Conservation (phyloP, 495 filamentous ascomycete genomes). For the Penicillium angulare region DNA sequence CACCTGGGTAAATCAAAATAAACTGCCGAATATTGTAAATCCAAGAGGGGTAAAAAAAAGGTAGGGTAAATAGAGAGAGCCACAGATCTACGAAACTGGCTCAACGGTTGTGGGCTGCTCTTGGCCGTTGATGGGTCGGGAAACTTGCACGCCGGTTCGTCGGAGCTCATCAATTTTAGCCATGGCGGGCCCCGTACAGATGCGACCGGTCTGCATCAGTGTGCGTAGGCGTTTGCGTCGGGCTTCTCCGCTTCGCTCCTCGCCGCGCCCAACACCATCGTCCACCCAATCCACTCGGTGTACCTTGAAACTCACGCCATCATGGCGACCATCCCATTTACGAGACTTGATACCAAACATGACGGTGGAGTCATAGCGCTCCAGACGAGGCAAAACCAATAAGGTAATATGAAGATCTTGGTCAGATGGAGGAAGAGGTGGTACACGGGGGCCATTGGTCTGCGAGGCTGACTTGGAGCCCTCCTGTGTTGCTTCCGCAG, state of each 20-base stretch:
- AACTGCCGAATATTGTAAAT: too few species aligned
- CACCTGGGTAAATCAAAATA: background rate
- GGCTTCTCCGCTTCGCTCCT: slow-evolving; percentile 61
- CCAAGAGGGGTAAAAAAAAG: background rate
- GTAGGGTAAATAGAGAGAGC: background rate
- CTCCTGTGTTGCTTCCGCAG: slow-evolving; percentile 3
- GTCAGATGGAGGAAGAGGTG: slow-evolving; percentile 45
- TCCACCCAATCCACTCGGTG: slow-evolving; percentile 77
- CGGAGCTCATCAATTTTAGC: slow-evolving; percentile 44
- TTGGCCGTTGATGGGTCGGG: slow-evolving; percentile 30
- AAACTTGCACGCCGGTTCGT: slow-evolving; percentile 32
- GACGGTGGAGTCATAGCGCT: slow-evolving; percentile 70
- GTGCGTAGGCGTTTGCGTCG: slow-evolving; percentile 58
- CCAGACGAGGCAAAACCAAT: slow-evolving; percentile 74
- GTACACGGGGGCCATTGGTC: slow-evolving; percentile 35
- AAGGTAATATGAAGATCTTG: slow-evolving; percentile 83
- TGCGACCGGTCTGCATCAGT: slow-evolving; percentile 45
- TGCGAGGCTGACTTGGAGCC: slow-evolving; percentile 12
- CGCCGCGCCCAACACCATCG: slow-evolving; percentile 61
- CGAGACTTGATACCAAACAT: slow-evolving; percentile 79
- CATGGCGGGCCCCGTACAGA: slow-evolving; percentile 46
- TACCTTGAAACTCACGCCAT: slow-evolving; percentile 88
- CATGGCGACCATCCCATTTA: slow-evolving; percentile 66
- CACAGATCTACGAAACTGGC: slow-evolving; percentile 31
- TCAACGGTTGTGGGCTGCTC: slow-evolving; percentile 31